Percentiles rank a stretch among this genome's conserved stretches.
Evolutionary conservation across 371 early-diverging fungal genomes (phyloP).

Genomic region (Mortierella sp.): DNA sequence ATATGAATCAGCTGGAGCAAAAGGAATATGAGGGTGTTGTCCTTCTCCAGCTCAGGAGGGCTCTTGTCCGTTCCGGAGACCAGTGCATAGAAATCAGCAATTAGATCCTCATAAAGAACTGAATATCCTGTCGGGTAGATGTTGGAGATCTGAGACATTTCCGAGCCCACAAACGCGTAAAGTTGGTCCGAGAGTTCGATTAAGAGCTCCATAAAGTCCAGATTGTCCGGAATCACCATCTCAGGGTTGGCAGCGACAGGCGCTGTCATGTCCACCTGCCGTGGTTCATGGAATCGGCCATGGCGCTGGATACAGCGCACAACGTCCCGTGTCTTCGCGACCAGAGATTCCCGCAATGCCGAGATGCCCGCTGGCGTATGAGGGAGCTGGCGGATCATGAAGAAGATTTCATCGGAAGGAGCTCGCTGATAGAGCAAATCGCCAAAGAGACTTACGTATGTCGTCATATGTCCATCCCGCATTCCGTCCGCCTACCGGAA

Average conservation of each 20-base stretch:
- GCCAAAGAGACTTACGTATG: conserved; percentile 67
- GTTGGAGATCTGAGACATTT: conserved; percentile 51
- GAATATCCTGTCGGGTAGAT: conserved; percentile 49
- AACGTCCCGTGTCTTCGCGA: conserved; percentile 72
- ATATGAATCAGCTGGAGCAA: conserved; percentile 78
- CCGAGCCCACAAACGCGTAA: conserved; percentile 78
- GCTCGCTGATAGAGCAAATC: conserved; percentile 83
- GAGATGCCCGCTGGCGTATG: conserved; percentile 59
- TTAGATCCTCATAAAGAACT: conserved; percentile 68
- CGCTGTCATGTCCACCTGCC: conserved; percentile 25
- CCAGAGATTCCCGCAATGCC: conserved; percentile 77
- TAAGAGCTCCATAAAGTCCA: conserved; percentile 81
- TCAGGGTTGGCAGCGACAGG: conserved; percentile 54
- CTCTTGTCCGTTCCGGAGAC: conserved; percentile 52
- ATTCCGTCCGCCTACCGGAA: conserved; percentile 71
- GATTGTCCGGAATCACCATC: conserved; percentile 74
- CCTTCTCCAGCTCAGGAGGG: conserved; percentile 64
- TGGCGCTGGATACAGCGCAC: conserved; percentile 73
- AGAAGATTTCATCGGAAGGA: conserved; percentile 76
- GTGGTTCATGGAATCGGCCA: conserved; percentile 62
- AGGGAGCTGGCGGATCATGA: conserved; percentile 65
- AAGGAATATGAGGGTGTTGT: conserved; percentile 82
- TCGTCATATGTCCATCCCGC: conserved; percentile 68
- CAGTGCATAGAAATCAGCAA: conserved; percentile 71
- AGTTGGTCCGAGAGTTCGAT: conserved; percentile 84